Conservation (phyloP, 2,329 filamentous ascomycete genomes). For the Sphaerulina vaccinii region DNA sequence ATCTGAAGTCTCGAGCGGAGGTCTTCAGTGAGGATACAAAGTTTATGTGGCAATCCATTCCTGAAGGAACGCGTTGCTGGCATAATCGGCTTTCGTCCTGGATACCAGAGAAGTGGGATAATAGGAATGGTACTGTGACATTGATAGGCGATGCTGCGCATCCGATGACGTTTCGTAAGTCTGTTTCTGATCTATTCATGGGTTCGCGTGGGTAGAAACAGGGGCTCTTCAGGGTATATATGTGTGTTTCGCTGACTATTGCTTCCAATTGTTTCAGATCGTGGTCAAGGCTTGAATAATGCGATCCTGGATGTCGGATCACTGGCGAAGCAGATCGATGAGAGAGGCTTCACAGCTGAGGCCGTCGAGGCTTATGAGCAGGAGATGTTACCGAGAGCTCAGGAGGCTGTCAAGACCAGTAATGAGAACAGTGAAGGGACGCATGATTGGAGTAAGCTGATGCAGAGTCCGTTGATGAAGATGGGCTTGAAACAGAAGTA, state of each 20-base stretch:
- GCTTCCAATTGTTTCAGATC: no score
- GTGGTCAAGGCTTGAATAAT: conserved; percentile 50
- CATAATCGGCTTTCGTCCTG: conserved; percentile 27
- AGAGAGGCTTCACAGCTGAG: conserved; percentile 11
- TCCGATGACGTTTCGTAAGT: conserved; percentile 41
- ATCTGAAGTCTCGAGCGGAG: conserved; percentile 17
- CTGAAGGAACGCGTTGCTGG: conserved; percentile 23
- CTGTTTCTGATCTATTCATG: no score
- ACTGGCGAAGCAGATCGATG: conserved; percentile 17
- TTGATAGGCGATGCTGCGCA: conserved; percentile 43
- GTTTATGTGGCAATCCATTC: conserved; percentile 19
- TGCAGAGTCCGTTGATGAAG: conserved; percentile 22
- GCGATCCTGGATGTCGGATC: conserved; percentile 41
- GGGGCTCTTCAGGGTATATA: no score
- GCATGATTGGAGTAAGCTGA: conserved; percentile 21
- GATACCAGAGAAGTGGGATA: conserved; percentile 30
- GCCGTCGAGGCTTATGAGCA: conserved; percentile 19
- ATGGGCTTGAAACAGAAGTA: conserved; percentile 23
- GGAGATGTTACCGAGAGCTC: conserved; percentile 22
- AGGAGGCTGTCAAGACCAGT: conserved; percentile 15
- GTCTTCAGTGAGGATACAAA: conserved; percentile 18
- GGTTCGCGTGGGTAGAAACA: no score
- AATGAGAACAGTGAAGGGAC: conserved; percentile 21
- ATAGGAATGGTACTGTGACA: conserved; percentile 31
- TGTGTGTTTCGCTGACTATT: no score